A percentile compares a stretch with the other conserved stretches of the same genome.
phyloP scores from a whole-genome alignment of 2,329 filamentous ascomycete species.

The Botrytis squamosa region DNA sequence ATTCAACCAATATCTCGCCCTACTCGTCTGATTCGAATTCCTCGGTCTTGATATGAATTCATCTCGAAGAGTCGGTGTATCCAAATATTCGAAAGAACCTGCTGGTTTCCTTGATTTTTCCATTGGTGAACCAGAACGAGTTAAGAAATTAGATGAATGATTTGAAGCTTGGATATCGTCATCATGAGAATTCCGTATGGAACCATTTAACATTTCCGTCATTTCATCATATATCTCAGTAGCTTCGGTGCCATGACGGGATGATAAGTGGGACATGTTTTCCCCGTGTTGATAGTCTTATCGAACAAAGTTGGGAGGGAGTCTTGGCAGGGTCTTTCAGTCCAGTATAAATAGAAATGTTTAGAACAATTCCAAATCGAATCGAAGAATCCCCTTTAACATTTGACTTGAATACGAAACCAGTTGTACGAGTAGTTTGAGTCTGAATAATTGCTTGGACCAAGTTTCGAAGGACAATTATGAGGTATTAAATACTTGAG shows the following conservation, averaged over 20 bases:
- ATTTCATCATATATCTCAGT: conserved; percentile 7
- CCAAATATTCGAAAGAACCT: conserved; percentile 22
- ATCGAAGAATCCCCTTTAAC: background rate
- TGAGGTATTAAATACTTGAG: conserved; percentile 12
- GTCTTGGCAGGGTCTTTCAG: background rate
- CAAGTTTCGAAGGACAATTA: too few relatives aligned
- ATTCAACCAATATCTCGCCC: conserved; percentile 22
- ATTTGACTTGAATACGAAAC: background rate
- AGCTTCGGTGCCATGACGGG: background rate
- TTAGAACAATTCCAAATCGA: background rate
- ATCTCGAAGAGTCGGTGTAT: conserved; percentile 24
- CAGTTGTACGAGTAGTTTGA: background rate
- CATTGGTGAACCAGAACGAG: conserved; percentile 2
- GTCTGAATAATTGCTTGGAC: background rate
- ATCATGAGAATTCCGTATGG: background rate
- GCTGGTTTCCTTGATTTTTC: background rate
- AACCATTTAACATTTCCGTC: background rate
- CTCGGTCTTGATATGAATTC: conserved; percentile 14
- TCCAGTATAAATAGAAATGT: background rate
- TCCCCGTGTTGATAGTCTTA: background rate
- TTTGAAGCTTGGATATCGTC: conserved; percentile 9
- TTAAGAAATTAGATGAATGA: background rate
- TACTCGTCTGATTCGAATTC: conserved; percentile 22
- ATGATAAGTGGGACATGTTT: conserved; percentile 8
- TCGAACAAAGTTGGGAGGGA: conserved; percentile 13